Base-by-base conservation (phyloP, 495 filamentous ascomycete species). In the Cryomyces antarcticus region DNA sequence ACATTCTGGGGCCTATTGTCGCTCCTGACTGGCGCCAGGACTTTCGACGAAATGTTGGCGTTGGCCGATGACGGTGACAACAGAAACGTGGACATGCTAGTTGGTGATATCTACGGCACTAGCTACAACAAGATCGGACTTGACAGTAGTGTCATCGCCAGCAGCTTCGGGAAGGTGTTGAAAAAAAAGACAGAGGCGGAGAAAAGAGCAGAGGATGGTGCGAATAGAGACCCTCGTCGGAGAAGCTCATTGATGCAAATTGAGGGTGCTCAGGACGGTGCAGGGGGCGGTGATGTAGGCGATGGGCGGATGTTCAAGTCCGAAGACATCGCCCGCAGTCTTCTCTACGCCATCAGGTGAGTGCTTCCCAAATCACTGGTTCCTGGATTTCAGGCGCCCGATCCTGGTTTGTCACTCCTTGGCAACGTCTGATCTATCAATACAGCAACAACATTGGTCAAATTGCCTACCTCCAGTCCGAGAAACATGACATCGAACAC, bases 51-150 rank as follows among this genome's bases (percentile, higher is more conserved):
- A 47, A 93, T 93, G 85, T 68, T 97, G 34, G 77, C 76, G 28
- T 80, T 94, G 73, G 86, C 89, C n/a, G 87, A 93, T 42, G 66
- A 72, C 24, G 89, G 89, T 1, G 92, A 97, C 54, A 97, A 97
- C 56, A 67, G 73, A 33, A 77, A 77, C 28, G 89, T 97, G 11
- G 89, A 97, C 51, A 92, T 97, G 85, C 68, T 97, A 6, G 89
- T 97, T 1, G 92, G 92, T 11, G 89, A 97, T 57, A 97, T 97
- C 43, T 97, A 97, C 56, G 89, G 89, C 37, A 82, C 83, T 49
- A 89, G 89, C 46, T 97, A 97, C 55, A 73, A 69, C 55, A 94
- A 93, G 56, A 95, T 97, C 37, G 89, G 89, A 0, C 65, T 97
- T 30, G 94, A 93, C 61, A 83, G 78, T 53, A 89, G 72, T 4